Evolutionary conservation across 2,329 filamentous ascomycete species (phyloP), one percentile per base, ranked within the genome.

Genomic region (Colletotrichum tropicicola): DNA sequence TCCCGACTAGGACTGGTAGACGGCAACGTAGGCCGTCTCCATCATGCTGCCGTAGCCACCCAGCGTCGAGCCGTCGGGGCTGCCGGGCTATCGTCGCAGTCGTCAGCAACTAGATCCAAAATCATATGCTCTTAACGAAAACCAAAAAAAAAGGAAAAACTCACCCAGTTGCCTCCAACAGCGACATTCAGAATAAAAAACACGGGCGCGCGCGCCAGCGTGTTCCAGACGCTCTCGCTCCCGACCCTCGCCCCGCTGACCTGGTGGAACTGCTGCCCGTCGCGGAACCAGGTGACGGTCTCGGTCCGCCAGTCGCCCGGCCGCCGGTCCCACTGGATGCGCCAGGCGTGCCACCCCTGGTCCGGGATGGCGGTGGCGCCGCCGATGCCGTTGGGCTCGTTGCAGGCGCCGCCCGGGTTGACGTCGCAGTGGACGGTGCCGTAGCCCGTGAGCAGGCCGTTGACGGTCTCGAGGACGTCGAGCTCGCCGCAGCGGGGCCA

Each of bases 401-500:
- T 80, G 74, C 83, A 86, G 4, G 77, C 73, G 8, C 82, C 82
- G 17, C 81, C 81, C 2, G 77, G 78, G 17, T 74, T 75, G 4
- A 72, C 68, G 23, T 80, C 78, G 71, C 83, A 86, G 75, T 86
- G 84, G 5, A 79, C 72, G 1, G 82, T 85, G 4, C 83, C 83
- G 67, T 81, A 80, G 6, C 78, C 83, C 1, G 75, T 80, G 63
- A 80, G 69, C 39, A 73, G 68, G 4, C 83, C 83, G 71, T 84
- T 81, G 65, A 85, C 76, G 27, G 78, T 79, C 75, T 86, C 83
- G 54, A 85, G 77, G 62, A 84, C 77, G 68, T 86, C 83, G 47
- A 86, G 73, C 75, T 86, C 83, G 25, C 83, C 83, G 68, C 82
- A 84, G 7, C 72, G 73, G 0, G 83, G 83, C 83, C 83, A 86